These are phyloP conservation scores for Aspergillus ochraceoroseus DNA, from an alignment of 2,329 filamentous ascomycete genomes.

Conservation along the genomic window DNA sequence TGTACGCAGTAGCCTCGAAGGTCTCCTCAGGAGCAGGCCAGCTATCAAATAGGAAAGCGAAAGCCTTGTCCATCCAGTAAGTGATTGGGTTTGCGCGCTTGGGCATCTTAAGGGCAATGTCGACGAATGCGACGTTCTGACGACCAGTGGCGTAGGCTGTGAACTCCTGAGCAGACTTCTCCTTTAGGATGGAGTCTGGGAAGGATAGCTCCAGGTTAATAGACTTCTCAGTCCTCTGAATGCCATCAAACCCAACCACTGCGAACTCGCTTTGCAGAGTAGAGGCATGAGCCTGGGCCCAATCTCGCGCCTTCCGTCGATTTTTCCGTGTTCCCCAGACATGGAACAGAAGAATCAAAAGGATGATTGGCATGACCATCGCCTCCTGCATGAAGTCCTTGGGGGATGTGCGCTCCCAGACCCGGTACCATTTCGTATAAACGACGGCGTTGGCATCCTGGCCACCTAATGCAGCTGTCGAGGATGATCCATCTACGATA, in stretches of 20 bases:
- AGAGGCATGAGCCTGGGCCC: slow-evolving; percentile 70
- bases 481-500: slow-evolving; percentile 41
- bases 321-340: slow-evolving; percentile 76
- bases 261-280: slow-evolving; percentile 76
- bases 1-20: slow-evolving; percentile 72
- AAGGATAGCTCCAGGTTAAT: slow-evolving; percentile 40
- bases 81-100: slow-evolving; percentile 81
- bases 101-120: slow-evolving; percentile 72
- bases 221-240: slow-evolving; percentile 45
- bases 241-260: slow-evolving; percentile 69
- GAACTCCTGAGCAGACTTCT: slow-evolving; percentile 84
- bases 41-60: slow-evolving; percentile 76
- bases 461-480: slow-evolving; percentile 41
- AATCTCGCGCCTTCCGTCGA: slow-evolving; percentile 70
- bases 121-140: slow-evolving; percentile 86
- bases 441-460: slow-evolving; percentile 54
- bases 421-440: slow-evolving; percentile 93
- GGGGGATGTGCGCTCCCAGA: slow-evolving; percentile 82
- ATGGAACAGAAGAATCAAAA: slow-evolving; percentile 71
- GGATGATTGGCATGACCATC: slow-evolving; percentile 69
- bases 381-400: slow-evolving; percentile 86
- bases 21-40: slow-evolving; percentile 65
- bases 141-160: slow-evolving; percentile 83
- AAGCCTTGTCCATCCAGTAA: slow-evolving; percentile 60
- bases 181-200: slow-evolving; percentile 65